A percentile compares a stretch with the other conserved stretches of the same genome.
These are phyloP conservation scores for Polygonum aviculare DNA, from an alignment of 148 eudicot species.

Conservation along the genomic window DNA sequence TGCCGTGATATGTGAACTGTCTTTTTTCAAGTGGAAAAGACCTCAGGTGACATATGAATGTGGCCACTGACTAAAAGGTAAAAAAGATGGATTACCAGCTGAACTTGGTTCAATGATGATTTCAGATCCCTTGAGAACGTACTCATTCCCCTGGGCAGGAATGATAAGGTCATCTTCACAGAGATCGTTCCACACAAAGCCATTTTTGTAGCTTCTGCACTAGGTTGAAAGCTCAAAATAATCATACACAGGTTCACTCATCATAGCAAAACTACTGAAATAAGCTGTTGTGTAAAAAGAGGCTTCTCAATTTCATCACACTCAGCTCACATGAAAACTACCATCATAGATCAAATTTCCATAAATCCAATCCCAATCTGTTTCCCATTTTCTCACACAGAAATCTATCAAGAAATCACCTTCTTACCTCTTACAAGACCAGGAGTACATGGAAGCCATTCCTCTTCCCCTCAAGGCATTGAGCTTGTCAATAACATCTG, in stretches of 20 bases:
- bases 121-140: slow-evolving; percentile 93
- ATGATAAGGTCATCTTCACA: slow-evolving; percentile 74
- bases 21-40: background rate
- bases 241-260: background rate
- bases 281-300: background rate
- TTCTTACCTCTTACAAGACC: slow-evolving; percentile 97
- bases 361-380: background rate
- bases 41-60: background rate
- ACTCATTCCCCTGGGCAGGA: slow-evolving; percentile 82
- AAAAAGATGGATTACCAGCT: slow-evolving; percentile 25
- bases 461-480: slow-evolving; percentile 79
- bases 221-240: background rate
- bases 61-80: background rate
- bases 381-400: background rate
- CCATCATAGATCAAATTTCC: background rate
- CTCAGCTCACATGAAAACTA: background rate
- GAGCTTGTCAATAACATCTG: slow-evolving; percentile 83
- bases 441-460: slow-evolving; percentile 86
- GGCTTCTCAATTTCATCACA: background rate
- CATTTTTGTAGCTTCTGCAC: slow-evolving; percentile 87
- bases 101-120: slow-evolving; percentile 54
- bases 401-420: background rate
- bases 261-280: background rate
- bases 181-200: slow-evolving; percentile 98
- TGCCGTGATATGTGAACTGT: background rate